Conservation (phyloP, 2,329 filamentous ascomycete genomes). For the Exophiala phaeomuriformis region DNA sequence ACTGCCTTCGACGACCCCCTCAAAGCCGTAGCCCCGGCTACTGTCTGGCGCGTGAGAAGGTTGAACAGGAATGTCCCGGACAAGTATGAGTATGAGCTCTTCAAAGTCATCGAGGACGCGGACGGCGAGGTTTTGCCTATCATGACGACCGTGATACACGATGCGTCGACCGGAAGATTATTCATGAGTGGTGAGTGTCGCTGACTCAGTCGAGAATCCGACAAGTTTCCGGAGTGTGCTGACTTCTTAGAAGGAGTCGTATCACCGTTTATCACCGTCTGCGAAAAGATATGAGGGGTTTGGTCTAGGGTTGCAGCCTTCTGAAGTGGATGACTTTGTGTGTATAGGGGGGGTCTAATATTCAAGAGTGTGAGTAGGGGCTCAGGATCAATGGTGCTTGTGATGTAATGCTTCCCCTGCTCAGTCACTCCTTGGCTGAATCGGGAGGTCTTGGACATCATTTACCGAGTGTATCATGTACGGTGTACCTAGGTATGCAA, state of each 20-base stretch:
- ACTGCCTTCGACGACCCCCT: slow-evolving; percentile 26
- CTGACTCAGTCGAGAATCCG: too few relatives aligned
- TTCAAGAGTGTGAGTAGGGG: too few relatives aligned
- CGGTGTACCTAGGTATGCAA: not conserved
- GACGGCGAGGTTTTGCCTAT: slow-evolving; percentile 28
- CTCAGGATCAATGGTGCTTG: too few relatives aligned
- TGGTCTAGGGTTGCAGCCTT: not conserved
- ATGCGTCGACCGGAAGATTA: slow-evolving; percentile 30
- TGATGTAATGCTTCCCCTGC: too few relatives aligned
- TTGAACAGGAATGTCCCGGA: slow-evolving; percentile 6
- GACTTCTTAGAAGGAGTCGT: slow-evolving; percentile 21
- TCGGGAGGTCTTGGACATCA: too few relatives aligned
- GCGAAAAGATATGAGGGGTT: slow-evolving; percentile 13
- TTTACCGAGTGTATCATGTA: not conserved
- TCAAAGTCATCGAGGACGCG: slow-evolving; percentile 34
- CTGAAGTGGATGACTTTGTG: not conserved
- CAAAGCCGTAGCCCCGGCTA: slow-evolving; percentile 17
- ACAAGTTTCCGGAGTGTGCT: not conserved
- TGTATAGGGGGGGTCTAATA: too few relatives aligned
- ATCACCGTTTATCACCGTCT: slow-evolving; percentile 27
- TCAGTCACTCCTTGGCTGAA: too few relatives aligned
- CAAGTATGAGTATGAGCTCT: slow-evolving; percentile 23
- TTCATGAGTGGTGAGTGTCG: slow-evolving; percentile 30
- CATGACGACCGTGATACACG: slow-evolving; percentile 30
- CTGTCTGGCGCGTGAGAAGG: slow-evolving; percentile 28